Evolutionary conservation across 768 basidiomycete species (phyloP).

Genomic region (Boletellus emodensis): DNA sequence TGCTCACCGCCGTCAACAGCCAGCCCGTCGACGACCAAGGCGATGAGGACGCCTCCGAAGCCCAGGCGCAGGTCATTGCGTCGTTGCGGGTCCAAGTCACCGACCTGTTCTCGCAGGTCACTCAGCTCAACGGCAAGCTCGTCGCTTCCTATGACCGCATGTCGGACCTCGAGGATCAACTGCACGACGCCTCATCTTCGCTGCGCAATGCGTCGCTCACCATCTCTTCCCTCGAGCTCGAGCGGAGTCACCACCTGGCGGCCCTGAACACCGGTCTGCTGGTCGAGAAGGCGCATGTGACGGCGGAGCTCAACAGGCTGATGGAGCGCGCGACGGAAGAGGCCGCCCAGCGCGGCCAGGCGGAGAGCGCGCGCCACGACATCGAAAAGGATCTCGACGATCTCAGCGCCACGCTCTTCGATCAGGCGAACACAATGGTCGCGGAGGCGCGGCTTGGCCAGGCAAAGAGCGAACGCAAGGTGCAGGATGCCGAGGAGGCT

Average conservation of each 20-base stretch:
- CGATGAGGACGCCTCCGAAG: slow-evolving; percentile 45
- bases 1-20: slow-evolving; percentile 6
- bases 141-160: slow-evolving; percentile 89
- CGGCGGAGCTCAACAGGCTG: slow-evolving; percentile 83
- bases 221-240: slow-evolving; percentile 76
- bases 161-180: slow-evolving; percentile 87
- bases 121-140: slow-evolving; percentile 87
- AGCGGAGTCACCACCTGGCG: slow-evolving; percentile 82
- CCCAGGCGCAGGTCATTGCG: slow-evolving; percentile 78
- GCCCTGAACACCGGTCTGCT: slow-evolving; percentile 88
- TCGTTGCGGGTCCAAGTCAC: slow-evolving; percentile 78
- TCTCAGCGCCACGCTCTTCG: slow-evolving; percentile 85
- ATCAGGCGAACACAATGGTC: slow-evolving; percentile 97
- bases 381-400: slow-evolving; percentile 96
- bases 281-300: slow-evolving; percentile 90
- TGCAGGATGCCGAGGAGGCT: slow-evolving; percentile 71
- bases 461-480: slow-evolving; percentile 69
- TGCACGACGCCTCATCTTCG: slow-evolving; percentile 63
- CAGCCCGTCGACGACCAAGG: slow-evolving; percentile 10
- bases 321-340: slow-evolving; percentile 97
- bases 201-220: slow-evolving; percentile 59
- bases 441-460: slow-evolving; percentile 75
- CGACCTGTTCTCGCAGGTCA: slow-evolving; percentile 86
- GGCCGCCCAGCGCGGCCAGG: slow-evolving; percentile 85
- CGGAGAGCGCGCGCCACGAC: slow-evolving; percentile 72